Base-by-base conservation (phyloP, 2,329 filamentous ascomycete genomes). In the Aspergillus puulaauensis region DNA sequence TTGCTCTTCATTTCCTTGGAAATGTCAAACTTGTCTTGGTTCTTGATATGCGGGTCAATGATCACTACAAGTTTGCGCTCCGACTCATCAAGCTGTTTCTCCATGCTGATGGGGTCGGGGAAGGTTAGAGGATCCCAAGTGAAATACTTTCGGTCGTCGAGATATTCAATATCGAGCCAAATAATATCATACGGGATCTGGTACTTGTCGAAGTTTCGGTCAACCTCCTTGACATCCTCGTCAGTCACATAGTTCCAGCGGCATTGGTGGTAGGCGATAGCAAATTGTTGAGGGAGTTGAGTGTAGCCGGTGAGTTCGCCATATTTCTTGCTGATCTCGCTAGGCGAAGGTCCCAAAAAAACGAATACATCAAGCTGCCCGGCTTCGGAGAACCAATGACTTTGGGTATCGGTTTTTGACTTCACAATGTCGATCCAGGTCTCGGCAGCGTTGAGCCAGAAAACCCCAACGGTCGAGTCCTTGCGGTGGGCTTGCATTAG, bases 161-260 rank as follows among this genome's bases (percentile, higher is more conserved):
- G 96, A 75, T 98, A 99, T 77, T 99, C 95, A 65, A 99, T 91
- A 68, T 99, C 95, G 17, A 99, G 86, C 95, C 95, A 99, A 68
- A 99, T 99, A 63, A 98, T 90, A 75, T 99, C 95, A 78, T 98
- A 99, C 0, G 95, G 95, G 54, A 99, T 97, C 71, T 91, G 88
- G 76, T 88, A 86, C 78, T 95, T 96, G 79, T 98, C 93, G 79
- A 99, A 96, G 73, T 96, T 96, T 64, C 90, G 87, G 73, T 98
- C 93, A 43, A 99, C 93, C 69, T 98, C 93, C 74, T 90, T 96
- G 58, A 99, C 93, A 75, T 99, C 95, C 63, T 97, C 92, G 68
- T 97, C 93, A 1, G 91, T 96, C 56, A 97, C 88, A 72, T 99
- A 99, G 78, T 99, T 99, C 95, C 95, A 99, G 67, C 95, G 90